Conservation (phyloP, 306 rosid genomes). For the Datisca glomerata region DNA sequence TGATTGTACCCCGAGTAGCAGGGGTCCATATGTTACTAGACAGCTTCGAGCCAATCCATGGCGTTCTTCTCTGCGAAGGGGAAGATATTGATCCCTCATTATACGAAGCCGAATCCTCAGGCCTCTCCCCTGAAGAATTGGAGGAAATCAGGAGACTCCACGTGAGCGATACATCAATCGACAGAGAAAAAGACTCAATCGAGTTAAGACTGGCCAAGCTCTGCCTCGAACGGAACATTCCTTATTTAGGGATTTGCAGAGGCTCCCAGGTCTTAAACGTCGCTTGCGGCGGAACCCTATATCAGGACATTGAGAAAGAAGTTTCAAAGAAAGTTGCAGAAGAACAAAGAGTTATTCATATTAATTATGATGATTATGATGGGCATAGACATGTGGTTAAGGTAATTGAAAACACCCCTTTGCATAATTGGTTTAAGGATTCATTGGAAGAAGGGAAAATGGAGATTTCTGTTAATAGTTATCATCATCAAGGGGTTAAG, state of each 20-base stretch:
- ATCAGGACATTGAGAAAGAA: constrained; percentile 66
- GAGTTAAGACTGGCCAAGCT: constrained; percentile 75
- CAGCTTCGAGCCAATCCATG: constrained; percentile 95
- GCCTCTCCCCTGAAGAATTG: constrained; percentile 47
- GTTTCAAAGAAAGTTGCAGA: constrained; percentile 24
- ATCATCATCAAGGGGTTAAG: constrained; percentile 93
- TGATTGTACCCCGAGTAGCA: constrained; percentile 73
- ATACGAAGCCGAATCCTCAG: constrained; percentile 39
- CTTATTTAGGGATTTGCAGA: constrained; percentile 85
- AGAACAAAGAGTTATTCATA: constrained; percentile 39
- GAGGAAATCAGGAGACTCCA: constrained; percentile 66
- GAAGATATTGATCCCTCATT: constrained; percentile 91
- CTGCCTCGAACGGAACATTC: constrained; percentile 84
- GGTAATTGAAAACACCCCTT: constrained; percentile 62
- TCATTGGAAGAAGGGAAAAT: constrained; percentile 40
- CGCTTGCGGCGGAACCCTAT: constrained; percentile 84
- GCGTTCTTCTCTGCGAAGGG: constrained; percentile 90
- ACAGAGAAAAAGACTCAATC: constrained; percentile 74
- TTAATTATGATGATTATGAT: constrained; percentile 75
- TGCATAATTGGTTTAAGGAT: constrained; percentile 67
- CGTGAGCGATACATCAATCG: constrained; percentile 73
- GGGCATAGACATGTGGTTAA: constrained; percentile 71
- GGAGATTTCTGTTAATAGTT: constrained; percentile 75
- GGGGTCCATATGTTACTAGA: constrained; percentile 69
- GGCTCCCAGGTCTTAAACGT: constrained; percentile 83